These are phyloP conservation scores for Rhynchosporium graminicola DNA, from an alignment of 2,329 filamentous ascomycete genomes.

Conservation along the genomic window DNA sequence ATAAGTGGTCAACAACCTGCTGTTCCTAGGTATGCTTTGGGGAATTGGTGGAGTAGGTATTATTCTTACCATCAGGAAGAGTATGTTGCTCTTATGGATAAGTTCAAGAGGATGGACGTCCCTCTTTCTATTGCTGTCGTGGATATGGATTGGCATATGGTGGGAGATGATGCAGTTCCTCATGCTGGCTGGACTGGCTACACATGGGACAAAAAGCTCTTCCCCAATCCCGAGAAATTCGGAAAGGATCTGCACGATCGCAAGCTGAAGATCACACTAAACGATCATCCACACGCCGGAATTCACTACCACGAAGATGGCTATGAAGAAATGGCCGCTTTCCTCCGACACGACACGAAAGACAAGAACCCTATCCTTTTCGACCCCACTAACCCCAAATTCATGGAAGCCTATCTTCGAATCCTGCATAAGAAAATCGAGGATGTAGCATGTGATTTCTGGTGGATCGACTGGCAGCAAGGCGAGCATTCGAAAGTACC, in stretches of 20 bases:
- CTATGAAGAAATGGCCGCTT: conserved; percentile 56
- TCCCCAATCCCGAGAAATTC: conserved; percentile 57
- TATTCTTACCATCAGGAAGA: conserved; percentile 57
- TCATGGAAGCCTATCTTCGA: conserved; percentile 59
- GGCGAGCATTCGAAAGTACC: conserved; percentile 55
- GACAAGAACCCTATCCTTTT: conserved; percentile 55
- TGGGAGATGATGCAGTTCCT: conserved; percentile 48
- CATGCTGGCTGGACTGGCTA: conserved; percentile 58
- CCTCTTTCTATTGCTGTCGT: conserved; percentile 61
- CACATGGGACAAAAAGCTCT: conserved; percentile 60
- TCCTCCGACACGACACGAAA: conserved; percentile 52
- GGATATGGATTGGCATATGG: conserved; percentile 68
- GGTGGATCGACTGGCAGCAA: conserved; percentile 72
- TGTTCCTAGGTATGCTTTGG: conserved; percentile 58
- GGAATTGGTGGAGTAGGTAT: conserved; percentile 68
- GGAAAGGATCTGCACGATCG: conserved; percentile 52
- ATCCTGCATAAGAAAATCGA: conserved; percentile 59
- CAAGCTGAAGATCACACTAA: conserved; percentile 56
- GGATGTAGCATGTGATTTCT: conserved; percentile 59
- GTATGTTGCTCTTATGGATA: conserved; percentile 59
- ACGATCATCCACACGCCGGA: conserved; percentile 63
- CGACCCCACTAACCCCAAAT: conserved; percentile 54
- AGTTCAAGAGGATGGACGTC: conserved; percentile 52
- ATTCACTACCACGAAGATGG: conserved; percentile 57
- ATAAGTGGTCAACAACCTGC: conserved; percentile 58